phyloP scores from a whole-genome alignment of 805 yeast species.

The Cephaloascus fragrans region DNA sequence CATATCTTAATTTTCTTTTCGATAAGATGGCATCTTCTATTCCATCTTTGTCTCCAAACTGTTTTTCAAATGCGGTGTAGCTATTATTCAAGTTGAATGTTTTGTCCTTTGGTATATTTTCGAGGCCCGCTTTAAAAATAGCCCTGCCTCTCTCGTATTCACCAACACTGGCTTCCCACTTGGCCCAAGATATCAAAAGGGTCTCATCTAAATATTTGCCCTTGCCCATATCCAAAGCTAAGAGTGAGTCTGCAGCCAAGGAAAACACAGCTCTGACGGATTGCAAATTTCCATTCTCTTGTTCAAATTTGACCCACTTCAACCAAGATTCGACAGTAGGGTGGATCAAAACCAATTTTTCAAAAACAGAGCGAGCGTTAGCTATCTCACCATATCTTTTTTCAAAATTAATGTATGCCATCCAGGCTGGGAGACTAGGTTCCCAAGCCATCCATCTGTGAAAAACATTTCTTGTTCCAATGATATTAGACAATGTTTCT shows the following conservation, averaged over 20 bases:
- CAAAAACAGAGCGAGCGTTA: conserved; percentile 50
- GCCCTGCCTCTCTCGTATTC: conserved; percentile 58
- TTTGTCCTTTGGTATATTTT: conserved; percentile 22
- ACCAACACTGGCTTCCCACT: conserved; percentile 54
- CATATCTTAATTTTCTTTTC: conserved; percentile 50
- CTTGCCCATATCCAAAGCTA: conserved; percentile 10
- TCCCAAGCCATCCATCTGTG: conserved; percentile 77
- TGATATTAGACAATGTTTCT: conserved; percentile 59
- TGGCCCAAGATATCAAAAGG: conserved; percentile 47
- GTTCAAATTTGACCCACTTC: conserved; percentile 69
- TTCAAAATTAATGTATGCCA: conserved; percentile 64
- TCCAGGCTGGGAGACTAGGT: conserved; percentile 51
- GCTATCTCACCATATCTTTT: conserved; percentile 48
- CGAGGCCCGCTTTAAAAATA: conserved; percentile 43
- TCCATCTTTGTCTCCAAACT: conserved; percentile 44
- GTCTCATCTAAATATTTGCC: conserved; percentile 21
- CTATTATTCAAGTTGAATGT: conserved; percentile 21
- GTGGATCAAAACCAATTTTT: conserved; percentile 42
- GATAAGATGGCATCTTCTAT: conserved; percentile 41
- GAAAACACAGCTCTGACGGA: conserved; percentile 57
- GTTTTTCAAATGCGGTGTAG: conserved; percentile 54
- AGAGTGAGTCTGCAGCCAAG: conserved; percentile 49
- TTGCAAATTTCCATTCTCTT: conserved; percentile 30
- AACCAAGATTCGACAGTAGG: conserved; percentile 56
- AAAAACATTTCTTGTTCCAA: conserved; percentile 55